These are phyloP conservation scores for Salix arbutifolia DNA, from an alignment of 345 rosid species.

Conservation along the genomic window DNA sequence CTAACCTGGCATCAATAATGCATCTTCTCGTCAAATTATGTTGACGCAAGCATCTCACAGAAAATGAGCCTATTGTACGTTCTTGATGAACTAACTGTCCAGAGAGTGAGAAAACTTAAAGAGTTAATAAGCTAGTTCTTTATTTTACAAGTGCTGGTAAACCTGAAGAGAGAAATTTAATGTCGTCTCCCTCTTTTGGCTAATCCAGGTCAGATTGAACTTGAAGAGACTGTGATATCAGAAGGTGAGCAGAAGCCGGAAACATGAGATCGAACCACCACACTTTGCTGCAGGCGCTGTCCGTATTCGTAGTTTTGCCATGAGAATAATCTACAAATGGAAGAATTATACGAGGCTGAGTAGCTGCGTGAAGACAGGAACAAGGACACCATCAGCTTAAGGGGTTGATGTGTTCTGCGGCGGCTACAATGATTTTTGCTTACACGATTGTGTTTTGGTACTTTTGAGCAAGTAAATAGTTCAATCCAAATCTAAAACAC, in stretches of 20 bases:
- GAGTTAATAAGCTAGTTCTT: background rate
- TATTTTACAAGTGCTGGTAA: background rate
- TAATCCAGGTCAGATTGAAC: constrained; percentile 61
- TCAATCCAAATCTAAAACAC: constrained; percentile 11
- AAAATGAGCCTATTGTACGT: background rate
- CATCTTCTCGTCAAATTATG: background rate
- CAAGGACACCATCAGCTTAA: constrained; percentile 18
- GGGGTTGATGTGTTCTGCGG: constrained; percentile 13
- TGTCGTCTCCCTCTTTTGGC: background rate
- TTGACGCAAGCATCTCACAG: background rate
- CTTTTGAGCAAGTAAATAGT: constrained; percentile 27
- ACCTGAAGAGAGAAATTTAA: background rate
- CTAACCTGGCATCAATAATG: background rate
- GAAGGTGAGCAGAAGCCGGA: constrained; percentile 52
- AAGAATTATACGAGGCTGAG: constrained; percentile 9
- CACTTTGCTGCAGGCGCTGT: background rate
- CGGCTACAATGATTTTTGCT: constrained; percentile 9
- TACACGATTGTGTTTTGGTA: constrained; percentile 3
- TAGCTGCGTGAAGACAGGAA: constrained; percentile 18
- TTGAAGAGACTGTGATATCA: constrained; percentile 49
- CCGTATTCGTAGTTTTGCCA: constrained; percentile 2
- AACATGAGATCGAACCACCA: constrained; percentile 24
- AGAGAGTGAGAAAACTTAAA: background rate
- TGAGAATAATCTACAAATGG: constrained; percentile 4
- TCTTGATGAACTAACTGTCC: background rate